Evolutionary conservation across 2,329 filamentous ascomycete genomes (phyloP).

Genomic region (Myriosclerotinia duriaeana): DNA sequence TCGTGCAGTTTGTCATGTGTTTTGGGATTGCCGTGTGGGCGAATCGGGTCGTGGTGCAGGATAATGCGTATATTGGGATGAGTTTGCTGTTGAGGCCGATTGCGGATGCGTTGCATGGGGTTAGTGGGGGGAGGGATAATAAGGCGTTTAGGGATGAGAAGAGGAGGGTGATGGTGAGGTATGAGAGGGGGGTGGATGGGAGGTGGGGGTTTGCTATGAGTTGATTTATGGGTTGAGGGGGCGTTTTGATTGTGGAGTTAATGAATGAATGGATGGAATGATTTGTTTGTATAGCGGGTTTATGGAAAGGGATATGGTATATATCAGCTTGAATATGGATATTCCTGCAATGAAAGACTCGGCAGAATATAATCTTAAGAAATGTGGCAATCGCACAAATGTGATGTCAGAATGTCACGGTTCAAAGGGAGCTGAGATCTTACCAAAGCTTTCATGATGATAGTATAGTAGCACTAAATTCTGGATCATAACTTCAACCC

Average conservation of each 20-base stretch:
- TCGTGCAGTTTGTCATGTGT: slow-evolving; percentile 33
- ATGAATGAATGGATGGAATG: neutral
- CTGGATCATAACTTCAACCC: neutral
- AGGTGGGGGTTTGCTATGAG: slow-evolving; percentile 35
- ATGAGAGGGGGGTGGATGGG: slow-evolving; percentile 32
- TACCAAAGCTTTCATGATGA: neutral
- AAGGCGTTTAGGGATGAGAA: slow-evolving; percentile 33
- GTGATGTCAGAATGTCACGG: neutral
- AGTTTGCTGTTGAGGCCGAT: slow-evolving; percentile 35
- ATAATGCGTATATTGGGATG: slow-evolving; percentile 35
- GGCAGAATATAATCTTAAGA: neutral
- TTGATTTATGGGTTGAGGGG: neutral
- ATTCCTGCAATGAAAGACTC: neutral
- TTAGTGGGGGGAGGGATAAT: slow-evolving; percentile 32
- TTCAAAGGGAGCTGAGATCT: too few species aligned
- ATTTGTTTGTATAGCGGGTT: neutral
- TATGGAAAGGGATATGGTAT: too few species aligned
- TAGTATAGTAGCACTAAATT: neutral
- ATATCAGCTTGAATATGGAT: neutral
- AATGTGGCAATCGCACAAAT: neutral
- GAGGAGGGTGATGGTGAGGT: slow-evolving; percentile 32
- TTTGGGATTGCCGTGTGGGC: slow-evolving; percentile 34
- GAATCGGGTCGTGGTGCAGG: slow-evolving; percentile 37
- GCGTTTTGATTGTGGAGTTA: neutral
- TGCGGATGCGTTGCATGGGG: slow-evolving; percentile 36